Evolutionary conservation across 352 stramenopile species (phyloP).

Genomic region (Phytophthora citricola): DNA sequence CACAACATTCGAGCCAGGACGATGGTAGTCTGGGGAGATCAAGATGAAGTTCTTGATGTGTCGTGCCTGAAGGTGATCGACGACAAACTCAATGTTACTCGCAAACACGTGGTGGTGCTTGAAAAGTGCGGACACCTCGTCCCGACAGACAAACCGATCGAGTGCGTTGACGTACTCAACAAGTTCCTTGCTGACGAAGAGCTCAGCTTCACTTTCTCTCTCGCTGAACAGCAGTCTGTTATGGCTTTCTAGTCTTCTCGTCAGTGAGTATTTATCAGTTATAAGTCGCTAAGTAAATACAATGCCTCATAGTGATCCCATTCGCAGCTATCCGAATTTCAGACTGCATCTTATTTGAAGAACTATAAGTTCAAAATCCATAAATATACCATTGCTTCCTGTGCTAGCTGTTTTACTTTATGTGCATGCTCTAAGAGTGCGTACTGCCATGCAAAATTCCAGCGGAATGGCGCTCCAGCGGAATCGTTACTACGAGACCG

Average conservation of each 20-base stretch:
- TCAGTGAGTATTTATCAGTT: constrained; percentile 42
- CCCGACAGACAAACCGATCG: constrained; percentile 57
- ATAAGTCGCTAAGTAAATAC: constrained; percentile 25
- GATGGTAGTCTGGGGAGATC: constrained; percentile 72
- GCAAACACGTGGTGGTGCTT: constrained; percentile 55
- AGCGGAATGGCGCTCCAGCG: too few species aligned
- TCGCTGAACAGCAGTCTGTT: constrained; percentile 27
- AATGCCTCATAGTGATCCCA: constrained; percentile 3
- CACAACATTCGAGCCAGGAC: constrained; percentile 56
- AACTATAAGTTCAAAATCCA: too few species aligned
- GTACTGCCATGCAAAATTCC: too few species aligned
- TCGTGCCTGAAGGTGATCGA: constrained; percentile 69
- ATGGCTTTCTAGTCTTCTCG: constrained; percentile 29
- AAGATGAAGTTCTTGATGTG: constrained; percentile 67
- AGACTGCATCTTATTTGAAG: too few species aligned
- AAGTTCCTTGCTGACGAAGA: constrained; percentile 53
- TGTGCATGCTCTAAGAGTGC: too few species aligned
- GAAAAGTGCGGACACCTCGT: constrained; percentile 72
- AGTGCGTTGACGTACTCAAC: constrained; percentile 67
- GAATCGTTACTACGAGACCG: too few species aligned
- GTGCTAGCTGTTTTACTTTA: too few species aligned
- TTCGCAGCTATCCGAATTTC: too few species aligned
- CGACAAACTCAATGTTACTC: constrained; percentile 48
- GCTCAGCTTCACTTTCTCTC: constrained; percentile 38
- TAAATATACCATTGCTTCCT: too few species aligned